phyloP scores from a whole-genome alignment of 345 rosid species.

The Dipteronia sinensis region DNA sequence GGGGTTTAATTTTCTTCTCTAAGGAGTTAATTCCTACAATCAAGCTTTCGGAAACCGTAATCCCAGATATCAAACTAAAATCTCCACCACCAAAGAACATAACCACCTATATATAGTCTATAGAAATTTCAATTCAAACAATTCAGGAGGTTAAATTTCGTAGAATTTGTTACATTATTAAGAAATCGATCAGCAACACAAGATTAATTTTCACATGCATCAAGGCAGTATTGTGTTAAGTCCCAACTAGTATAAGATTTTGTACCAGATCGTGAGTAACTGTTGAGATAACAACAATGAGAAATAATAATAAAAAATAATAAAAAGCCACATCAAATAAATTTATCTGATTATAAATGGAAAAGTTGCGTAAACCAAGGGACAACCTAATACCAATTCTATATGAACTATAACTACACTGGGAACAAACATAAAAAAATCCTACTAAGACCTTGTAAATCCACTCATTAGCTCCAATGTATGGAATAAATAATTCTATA shows the following conservation, averaged over 20 bases:
- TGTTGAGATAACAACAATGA: background rate
- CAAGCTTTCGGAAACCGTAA: background rate
- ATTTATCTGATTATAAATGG: background rate
- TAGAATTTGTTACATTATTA: background rate
- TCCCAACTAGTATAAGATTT: background rate
- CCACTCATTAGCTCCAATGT: background rate
- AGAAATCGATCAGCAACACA: background rate
- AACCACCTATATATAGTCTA: background rate
- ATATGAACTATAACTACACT: background rate
- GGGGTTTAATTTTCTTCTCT: background rate
- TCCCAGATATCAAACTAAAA: too few relatives aligned
- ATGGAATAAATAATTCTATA: background rate
- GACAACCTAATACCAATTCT: background rate
- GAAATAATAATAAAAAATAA: background rate
- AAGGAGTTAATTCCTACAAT: background rate
- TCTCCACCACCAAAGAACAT: background rate
- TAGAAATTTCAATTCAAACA: background rate
- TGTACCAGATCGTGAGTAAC: background rate
- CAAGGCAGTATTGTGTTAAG: background rate
- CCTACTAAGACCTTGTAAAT: background rate
- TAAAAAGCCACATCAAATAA: background rate
- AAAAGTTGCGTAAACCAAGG: background rate
- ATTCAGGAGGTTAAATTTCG: background rate
- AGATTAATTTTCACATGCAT: background rate
- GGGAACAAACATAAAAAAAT: background rate